phyloP scores from a whole-genome alignment of 106 monocot genomes.

The Dendrobium huoshanense region DNA sequence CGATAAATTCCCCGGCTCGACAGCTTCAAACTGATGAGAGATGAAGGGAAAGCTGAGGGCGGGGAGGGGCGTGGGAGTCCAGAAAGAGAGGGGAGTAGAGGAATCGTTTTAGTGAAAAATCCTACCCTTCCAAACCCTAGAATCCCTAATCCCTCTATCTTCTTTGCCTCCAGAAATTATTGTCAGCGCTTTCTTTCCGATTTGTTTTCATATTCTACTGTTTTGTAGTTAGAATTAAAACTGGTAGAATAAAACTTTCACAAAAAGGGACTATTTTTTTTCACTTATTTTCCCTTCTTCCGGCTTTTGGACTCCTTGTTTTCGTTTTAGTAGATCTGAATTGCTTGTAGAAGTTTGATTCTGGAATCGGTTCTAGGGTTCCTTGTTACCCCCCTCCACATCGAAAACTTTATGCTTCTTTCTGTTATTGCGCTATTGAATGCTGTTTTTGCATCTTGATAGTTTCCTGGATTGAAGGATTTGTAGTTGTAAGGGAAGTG shows the following conservation, averaged over 20 bases:
- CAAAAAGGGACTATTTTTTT: not conserved
- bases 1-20: too few species aligned
- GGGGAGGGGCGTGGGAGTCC: too few species aligned
- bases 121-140: not conserved
- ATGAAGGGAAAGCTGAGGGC: too few species aligned
- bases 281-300: not conserved
- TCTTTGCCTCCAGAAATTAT: not conserved
- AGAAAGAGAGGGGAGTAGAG: too few species aligned
- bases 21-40: too few species aligned
- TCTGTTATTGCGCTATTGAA: not conserved
- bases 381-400: not conserved
- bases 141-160: not conserved
- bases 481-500: not conserved
- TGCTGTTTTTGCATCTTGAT: not conserved
- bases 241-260: not conserved
- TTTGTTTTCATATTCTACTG: not conserved
- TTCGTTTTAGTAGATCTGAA: conserved; percentile 5
- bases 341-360: not conserved
- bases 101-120: not conserved
- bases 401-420: not conserved
- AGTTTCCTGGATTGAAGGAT: not conserved
- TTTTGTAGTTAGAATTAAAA: not conserved
- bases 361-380: not conserved
- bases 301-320: not conserved
- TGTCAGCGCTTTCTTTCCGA: not conserved